Base-by-base conservation (phyloP, 768 basidiomycete genomes). In the Phylloporus sp. region DNA sequence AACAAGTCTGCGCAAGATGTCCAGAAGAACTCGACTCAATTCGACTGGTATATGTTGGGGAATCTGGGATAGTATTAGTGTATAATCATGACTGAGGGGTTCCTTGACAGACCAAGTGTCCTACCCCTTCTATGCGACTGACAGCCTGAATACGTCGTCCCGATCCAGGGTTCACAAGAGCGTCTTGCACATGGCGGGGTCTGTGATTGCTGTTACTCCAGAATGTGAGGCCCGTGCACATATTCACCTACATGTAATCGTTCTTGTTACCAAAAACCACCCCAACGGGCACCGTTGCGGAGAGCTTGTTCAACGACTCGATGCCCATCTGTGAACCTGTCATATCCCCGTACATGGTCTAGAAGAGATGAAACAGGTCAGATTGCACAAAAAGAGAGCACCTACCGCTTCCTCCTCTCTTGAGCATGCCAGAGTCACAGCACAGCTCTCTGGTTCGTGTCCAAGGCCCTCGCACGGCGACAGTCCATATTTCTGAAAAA, bases 341-440 rank as follows among this genome's bases (percentile, higher is more conserved):
- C 23, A 66, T 63, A 50, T 86, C 85, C 35, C 72, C 64, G 57
- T 86, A 86, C 84, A 86, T 86, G 8, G 39, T 40, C 39, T 40
- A 23, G 39, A 2, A 76, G 28, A 31, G 16, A 6, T 43, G 51
- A 20, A 8, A 32, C 22, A 39, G 16, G 10, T 51, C 29, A 41
- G 7, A 15, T 31, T 26, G 3, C n/a, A 16, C 9, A 18, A 26
- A n/a, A 15, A 18, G 12, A n/a, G 10, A 23, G 31, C 8, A 69
- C 79, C 51, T 56, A 85, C 84, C 44, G 73, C 75, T 70, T 88
- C 39, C 61, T 87, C 81, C 38, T 83, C 74, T 20, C 78, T 76
- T 1, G 76, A 78, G 56, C 39, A 40, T 22, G 39, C 39, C 23
- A 86, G 66, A 1, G 76, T 76, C 35, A 82, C 72, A 2, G 73